Percentiles rank a stretch among this genome's conserved stretches.
Conservation (phyloP, 116 monocot species). For the Posidonia oceanica region DNA sequence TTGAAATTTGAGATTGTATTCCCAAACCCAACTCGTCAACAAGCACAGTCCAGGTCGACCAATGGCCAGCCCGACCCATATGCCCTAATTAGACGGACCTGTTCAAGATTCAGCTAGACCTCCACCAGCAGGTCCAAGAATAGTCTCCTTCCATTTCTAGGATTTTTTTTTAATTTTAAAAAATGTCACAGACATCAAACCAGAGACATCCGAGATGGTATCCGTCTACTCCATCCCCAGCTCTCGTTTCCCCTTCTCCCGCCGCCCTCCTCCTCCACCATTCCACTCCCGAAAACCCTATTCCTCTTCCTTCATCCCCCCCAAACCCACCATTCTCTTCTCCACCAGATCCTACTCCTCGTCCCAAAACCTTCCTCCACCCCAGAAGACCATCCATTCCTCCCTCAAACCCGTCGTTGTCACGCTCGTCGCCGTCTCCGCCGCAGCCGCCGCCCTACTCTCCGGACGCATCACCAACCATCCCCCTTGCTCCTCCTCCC, state of each 20-base stretch:
- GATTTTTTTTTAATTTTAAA: too few species aligned
- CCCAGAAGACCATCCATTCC: not conserved
- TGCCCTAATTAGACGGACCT: too few species aligned
- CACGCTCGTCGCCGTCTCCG: not conserved
- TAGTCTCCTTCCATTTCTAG: too few species aligned
- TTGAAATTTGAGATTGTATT: too few species aligned
- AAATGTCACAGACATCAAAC: too few species aligned
- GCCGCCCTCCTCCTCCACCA: not conserved
- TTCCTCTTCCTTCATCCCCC: not conserved
- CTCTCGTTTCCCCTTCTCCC: conserved; percentile 1
- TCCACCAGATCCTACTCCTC: not conserved
- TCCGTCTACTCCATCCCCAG: not conserved
- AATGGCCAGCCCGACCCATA: too few species aligned
- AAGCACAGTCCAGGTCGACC: too few species aligned
- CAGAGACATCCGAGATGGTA: not conserved
- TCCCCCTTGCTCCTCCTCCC: not conserved
- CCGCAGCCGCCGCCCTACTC: not conserved
- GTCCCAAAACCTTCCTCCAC: not conserved
- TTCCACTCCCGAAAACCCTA: too few species aligned
- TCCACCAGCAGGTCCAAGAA: too few species aligned
- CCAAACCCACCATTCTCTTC: not conserved
- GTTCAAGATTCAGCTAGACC: too few species aligned
- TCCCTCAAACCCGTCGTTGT: conserved; percentile 2
- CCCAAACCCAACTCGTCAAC: too few species aligned
- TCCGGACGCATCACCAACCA: not conserved